Conservation (phyloP, 2,329 filamentous ascomycete species). For the Paracoccidioides lutzii region DNA sequence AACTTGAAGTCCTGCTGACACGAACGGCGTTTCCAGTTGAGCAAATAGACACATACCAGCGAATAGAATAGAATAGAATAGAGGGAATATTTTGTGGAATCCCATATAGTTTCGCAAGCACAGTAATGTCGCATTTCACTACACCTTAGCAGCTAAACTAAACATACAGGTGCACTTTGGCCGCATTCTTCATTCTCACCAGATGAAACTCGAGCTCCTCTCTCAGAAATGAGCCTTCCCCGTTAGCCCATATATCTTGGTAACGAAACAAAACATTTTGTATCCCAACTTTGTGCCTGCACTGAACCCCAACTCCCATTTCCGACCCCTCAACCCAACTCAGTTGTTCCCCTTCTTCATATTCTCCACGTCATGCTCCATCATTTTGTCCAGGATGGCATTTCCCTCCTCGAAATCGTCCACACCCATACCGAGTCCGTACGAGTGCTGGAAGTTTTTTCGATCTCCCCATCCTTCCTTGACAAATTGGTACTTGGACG, state of each 20-base stretch:
- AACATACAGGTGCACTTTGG: background rate
- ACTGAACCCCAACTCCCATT: background rate
- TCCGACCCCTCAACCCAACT: background rate
- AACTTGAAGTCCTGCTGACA: background rate
- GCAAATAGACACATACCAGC: background rate
- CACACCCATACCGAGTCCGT: constrained; percentile 11
- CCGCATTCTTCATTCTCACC: background rate
- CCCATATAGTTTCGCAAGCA: no score
- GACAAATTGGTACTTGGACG: constrained; percentile 9
- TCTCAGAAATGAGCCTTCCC: background rate
- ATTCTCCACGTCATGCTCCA: background rate
- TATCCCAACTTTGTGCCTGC: background rate
- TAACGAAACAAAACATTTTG: background rate
- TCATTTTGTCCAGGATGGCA: constrained; percentile 11
- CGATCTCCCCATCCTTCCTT: constrained; percentile 13
- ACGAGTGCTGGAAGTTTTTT: constrained; percentile 13
- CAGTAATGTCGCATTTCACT: background rate
- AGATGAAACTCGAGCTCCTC: background rate
- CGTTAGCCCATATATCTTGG: background rate
- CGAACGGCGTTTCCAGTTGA: background rate
- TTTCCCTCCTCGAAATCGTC: constrained; percentile 13
- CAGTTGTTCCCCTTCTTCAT: background rate
- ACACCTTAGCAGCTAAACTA: background rate
- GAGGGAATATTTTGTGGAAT: no score
- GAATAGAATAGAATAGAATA: background rate